Evolutionary conservation across 2,329 filamentous ascomycete species (phyloP).

Genomic region (Penicillium janthinellum): DNA sequence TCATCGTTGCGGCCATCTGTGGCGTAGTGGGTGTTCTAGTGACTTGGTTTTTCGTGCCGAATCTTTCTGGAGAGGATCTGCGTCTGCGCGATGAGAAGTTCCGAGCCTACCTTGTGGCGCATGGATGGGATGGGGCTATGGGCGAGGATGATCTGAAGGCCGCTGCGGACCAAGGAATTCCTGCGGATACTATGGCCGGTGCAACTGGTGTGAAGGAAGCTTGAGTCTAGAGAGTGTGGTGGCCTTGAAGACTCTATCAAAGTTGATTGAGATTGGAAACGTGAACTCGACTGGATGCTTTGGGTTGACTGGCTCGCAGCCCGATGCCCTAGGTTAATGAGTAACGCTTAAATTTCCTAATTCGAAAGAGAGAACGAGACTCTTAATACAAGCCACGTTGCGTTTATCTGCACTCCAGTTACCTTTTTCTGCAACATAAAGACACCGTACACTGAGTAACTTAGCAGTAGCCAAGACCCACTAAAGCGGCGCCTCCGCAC

Average conservation of each 20-base stretch:
- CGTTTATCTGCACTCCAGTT: neutral
- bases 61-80: conserved; percentile 51
- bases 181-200: neutral
- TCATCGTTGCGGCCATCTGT: conserved; percentile 56
- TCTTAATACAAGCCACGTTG: conserved; percentile 1
- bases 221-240: neutral
- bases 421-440: neutral
- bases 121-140: conserved; percentile 54
- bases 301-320: neutral
- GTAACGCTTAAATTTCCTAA: neutral
- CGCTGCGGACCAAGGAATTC: conserved; percentile 32
- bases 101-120: conserved; percentile 45
- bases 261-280: neutral
- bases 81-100: conserved; percentile 49
- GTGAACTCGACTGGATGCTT: neutral
- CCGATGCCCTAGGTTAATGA: neutral
- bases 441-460: too few relatives aligned
- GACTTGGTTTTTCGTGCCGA: conserved; percentile 52
- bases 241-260: neutral
- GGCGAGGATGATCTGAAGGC: conserved; percentile 43
- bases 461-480: neutral
- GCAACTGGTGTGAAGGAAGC: neutral
- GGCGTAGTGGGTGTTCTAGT: conserved; percentile 52
- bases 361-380: neutral
- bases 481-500: conserved; percentile 5